A percentile compares a stretch with the other conserved stretches of the same genome.
These are phyloP conservation scores for Podospora comata DNA, from an alignment of 495 filamentous ascomycete genomes.

Conservation along the genomic window DNA sequence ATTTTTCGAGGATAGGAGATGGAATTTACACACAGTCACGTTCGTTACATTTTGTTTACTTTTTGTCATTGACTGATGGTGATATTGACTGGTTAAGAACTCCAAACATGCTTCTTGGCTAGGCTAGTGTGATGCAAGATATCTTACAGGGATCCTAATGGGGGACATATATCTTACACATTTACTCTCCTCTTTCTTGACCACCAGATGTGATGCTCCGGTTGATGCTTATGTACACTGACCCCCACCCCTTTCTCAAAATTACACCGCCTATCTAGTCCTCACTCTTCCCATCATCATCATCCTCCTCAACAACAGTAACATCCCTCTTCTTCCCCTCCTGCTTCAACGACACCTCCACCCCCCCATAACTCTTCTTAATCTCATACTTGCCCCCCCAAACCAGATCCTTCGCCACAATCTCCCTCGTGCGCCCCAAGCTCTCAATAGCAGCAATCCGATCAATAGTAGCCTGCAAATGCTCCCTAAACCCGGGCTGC, in stretches of 20 bases:
- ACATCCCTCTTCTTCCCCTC: conserved; percentile 15
- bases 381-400: conserved; percentile 77
- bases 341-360: conserved; percentile 29
- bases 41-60: too few species aligned
- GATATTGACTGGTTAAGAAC: too few species aligned
- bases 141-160: too few species aligned
- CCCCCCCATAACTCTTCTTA: conserved; percentile 32
- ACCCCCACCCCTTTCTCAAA: neutral
- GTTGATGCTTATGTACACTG: neutral
- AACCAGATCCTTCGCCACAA: conserved; percentile 79
- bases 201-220: too few species aligned
- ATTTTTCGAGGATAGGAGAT: too few species aligned
- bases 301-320: neutral
- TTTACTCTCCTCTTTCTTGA: neutral
- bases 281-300: neutral
- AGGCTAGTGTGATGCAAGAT: too few species aligned
- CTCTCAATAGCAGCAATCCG: conserved; percentile 89
- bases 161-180: too few species aligned
- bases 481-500: conserved; percentile 69
- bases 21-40: too few species aligned
- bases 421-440: conserved; percentile 83
- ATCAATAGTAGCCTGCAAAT: conserved; percentile 75
- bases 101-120: too few species aligned
- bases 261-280: neutral
- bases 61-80: too few species aligned